Conservation (phyloP, 202 grass and related monocot genomes). For the Carex sylvatica region DNA sequence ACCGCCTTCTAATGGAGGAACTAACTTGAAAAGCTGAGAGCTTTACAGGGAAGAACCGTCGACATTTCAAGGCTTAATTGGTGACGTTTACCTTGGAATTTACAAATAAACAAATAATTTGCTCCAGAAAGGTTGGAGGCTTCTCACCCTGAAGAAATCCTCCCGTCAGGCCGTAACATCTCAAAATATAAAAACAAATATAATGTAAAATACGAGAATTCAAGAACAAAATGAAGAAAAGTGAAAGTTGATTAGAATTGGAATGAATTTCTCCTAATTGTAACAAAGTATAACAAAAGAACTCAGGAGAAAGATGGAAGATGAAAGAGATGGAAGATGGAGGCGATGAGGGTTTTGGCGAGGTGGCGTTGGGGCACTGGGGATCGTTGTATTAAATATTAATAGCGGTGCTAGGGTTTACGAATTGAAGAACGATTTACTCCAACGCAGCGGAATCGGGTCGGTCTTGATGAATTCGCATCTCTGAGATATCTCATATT, state of each 20-base stretch:
- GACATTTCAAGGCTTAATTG: slow-evolving; percentile 25
- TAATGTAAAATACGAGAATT: background rate
- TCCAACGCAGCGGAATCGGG: no score
- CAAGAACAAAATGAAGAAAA: background rate
- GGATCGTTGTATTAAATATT: background rate
- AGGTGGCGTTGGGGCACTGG: background rate
- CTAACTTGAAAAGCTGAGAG: background rate
- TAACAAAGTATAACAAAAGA: no score
- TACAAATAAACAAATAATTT: slow-evolving; percentile 21
- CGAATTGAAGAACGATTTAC: background rate
- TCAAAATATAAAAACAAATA: background rate
- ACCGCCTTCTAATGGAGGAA: slow-evolving; percentile 36
- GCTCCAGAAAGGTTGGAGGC: slow-evolving; percentile 28
- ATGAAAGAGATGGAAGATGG: no score
- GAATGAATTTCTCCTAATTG: no score
- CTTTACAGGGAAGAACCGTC: slow-evolving; percentile 22
- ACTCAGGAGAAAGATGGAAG: background rate
- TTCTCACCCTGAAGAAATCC: slow-evolving; percentile 30
- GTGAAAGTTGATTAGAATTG: background rate
- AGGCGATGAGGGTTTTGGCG: background rate
- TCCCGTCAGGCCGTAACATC: slow-evolving; percentile 45
- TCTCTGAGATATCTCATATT: no score
- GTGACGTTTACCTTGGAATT: slow-evolving; percentile 33
- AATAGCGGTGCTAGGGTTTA: slow-evolving; percentile 10
- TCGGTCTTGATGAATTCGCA: no score